Percentiles rank a stretch among this genome's conserved stretches.
phyloP scores from a whole-genome alignment of 2,329 filamentous ascomycete genomes.

The Sclerotiophoma versabilis region DNA sequence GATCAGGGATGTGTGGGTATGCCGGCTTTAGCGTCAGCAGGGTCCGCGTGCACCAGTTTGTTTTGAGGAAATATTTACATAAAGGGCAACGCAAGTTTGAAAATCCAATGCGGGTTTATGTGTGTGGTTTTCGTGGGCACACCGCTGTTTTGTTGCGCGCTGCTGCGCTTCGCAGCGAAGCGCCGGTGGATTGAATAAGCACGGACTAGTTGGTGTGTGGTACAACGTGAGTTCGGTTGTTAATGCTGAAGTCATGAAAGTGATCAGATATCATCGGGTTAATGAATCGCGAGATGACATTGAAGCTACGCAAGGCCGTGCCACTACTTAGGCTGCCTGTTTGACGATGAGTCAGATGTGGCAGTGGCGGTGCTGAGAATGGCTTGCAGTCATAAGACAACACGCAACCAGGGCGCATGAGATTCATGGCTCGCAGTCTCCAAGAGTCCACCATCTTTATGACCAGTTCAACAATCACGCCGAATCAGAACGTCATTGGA shows the following conservation, averaged over 20 bases:
- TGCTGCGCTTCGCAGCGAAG: not conserved
- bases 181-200: not conserved
- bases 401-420: not conserved
- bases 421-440: not conserved
- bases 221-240: not conserved
- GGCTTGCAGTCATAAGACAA: not conserved
- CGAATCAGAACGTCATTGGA: not conserved
- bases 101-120: not conserved
- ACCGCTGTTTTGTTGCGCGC: slow-evolving; percentile 11
- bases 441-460: not conserved
- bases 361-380: not conserved
- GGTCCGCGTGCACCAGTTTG: not conserved
- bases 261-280: not conserved
- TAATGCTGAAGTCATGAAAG: not conserved
- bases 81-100: not conserved
- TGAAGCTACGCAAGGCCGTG: not conserved
- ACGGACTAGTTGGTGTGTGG: not conserved
- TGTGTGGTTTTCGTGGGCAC: slow-evolving; percentile 5
- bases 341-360: slow-evolving; percentile 10
- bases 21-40: not conserved
- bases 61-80: not conserved
- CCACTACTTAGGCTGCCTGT: not conserved
- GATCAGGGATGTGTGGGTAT: slow-evolving; percentile 2
- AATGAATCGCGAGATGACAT: not conserved
- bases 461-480: not conserved